Conservation (phyloP, 768 basidiomycete species). For the Chlorophyllum brunneum region DNA sequence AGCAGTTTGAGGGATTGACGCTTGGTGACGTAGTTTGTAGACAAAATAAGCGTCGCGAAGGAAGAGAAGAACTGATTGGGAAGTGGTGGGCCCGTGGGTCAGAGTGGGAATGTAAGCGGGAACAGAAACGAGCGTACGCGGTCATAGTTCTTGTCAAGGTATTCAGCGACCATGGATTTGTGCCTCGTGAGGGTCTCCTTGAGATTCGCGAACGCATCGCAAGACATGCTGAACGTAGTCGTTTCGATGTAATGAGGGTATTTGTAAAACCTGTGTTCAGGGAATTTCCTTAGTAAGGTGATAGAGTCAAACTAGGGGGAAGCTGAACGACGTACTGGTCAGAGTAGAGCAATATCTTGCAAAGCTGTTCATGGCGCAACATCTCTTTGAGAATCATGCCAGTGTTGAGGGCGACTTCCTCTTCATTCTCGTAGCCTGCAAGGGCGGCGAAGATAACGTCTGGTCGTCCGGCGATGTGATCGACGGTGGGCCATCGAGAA, state of each 20-base stretch:
- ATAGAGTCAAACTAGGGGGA: constrained; percentile 10
- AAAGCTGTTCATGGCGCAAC: constrained; percentile 87
- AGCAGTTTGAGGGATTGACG: constrained; percentile 97
- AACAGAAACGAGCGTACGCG: constrained; percentile 48
- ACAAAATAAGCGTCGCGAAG: constrained; percentile 89
- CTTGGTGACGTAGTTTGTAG: constrained; percentile 98
- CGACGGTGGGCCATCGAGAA: constrained; percentile 91
- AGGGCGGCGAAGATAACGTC: constrained; percentile 79
- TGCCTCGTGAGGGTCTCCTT: constrained; percentile 97
- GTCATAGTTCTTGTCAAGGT: constrained; percentile 96
- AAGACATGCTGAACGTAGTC: constrained; percentile 96
- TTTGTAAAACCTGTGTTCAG: constrained; percentile 75
- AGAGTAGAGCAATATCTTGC: constrained; percentile 86
- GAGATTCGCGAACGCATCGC: constrained; percentile 95
- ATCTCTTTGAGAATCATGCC: constrained; percentile 98
- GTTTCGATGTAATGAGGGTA: constrained; percentile 97
- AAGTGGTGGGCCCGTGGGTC: constrained; percentile 11
- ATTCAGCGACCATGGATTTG: constrained; percentile 97
- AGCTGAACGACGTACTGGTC: constrained; percentile 70
- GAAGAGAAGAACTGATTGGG: constrained; percentile 84
- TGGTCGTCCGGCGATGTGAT: constrained; percentile 78
- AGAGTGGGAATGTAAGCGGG: constrained; percentile 5
- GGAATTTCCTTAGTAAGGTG: constrained; percentile 9
- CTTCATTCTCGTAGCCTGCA: constrained; percentile 90
- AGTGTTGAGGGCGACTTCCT: constrained; percentile 94